Conservation (phyloP, 2,329 filamentous ascomycete species). For the Tolypocladium pustulatum region DNA sequence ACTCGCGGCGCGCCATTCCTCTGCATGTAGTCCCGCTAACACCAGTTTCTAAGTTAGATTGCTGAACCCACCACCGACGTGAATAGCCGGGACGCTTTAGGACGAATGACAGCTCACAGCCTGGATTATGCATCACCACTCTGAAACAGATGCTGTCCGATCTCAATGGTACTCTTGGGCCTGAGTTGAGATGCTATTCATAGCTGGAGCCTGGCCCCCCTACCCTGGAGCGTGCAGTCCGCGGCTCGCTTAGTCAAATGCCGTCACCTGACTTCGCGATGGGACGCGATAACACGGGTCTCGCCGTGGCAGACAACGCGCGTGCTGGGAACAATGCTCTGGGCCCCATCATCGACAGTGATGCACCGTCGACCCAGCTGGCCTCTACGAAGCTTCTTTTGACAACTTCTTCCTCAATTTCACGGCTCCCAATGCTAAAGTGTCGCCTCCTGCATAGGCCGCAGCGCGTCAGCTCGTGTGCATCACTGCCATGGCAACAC, state of each 20-base stretch:
- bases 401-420: no score
- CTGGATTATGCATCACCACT: neutral
- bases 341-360: no score
- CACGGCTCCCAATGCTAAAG: neutral
- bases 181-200: neutral
- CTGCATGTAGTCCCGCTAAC: no score
- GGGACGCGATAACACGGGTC: neutral
- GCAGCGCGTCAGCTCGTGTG: neutral
- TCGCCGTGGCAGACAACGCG: neutral
- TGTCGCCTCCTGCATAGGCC: neutral
- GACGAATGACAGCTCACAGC: neutral
- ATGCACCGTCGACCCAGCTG: no score
- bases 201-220: neutral
- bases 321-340: neutral
- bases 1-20: no score
- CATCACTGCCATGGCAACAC: conserved; percentile 15
- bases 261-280: conserved; percentile 2
- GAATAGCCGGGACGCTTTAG: neutral
- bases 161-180: neutral
- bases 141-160: neutral
- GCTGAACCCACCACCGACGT: no score
- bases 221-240: neutral
- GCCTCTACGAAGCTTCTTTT: no score
- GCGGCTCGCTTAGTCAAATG: neutral
- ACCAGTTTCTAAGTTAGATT: neutral